Conservation (phyloP, 352 stramenopile species). For the Phytophthora constricta region DNA sequence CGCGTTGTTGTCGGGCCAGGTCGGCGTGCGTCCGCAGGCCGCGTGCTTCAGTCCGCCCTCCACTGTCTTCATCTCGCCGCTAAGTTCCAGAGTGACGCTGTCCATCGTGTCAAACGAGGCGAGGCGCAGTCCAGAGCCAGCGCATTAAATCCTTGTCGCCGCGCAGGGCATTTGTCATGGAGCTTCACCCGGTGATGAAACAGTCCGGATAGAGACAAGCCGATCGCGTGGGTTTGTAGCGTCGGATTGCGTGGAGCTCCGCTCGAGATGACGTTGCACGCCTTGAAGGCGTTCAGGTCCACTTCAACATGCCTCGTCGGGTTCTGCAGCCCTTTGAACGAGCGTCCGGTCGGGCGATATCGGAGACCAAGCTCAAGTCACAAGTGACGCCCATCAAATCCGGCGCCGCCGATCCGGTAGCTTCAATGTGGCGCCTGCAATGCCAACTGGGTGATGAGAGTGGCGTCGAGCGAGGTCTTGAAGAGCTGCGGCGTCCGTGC, state of each 20-base stretch:
- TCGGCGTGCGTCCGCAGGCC: slow-evolving; percentile 13
- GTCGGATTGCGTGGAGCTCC: neutral
- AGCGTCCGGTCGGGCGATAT: neutral
- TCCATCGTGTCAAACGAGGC: slow-evolving; percentile 3
- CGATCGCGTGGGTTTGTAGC: neutral
- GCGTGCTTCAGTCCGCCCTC: slow-evolving; percentile 15
- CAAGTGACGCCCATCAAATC: neutral
- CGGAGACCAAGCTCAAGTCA: slow-evolving; percentile 7
- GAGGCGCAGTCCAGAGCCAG: neutral
- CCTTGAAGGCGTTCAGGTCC: neutral
- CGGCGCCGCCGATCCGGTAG: too few relatives aligned
- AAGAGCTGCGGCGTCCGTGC: neutral
- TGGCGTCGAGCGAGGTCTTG: too few relatives aligned
- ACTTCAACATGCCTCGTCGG: slow-evolving; percentile 21
- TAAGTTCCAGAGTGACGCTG: slow-evolving; percentile 9
- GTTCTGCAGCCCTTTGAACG: neutral
- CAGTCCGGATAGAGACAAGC: neutral
- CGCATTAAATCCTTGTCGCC: too few relatives aligned
- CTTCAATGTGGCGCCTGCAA: too few relatives aligned
- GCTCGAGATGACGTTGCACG: neutral
- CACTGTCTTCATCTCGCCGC: slow-evolving; percentile 15
- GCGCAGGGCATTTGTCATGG: neutral
- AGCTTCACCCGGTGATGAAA: neutral
- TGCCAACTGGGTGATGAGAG: neutral
- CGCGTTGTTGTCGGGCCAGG: slow-evolving; percentile 34